Evolutionary conservation across 2,329 filamentous ascomycete species (phyloP).

Genomic region (Nemania diffusa): DNA sequence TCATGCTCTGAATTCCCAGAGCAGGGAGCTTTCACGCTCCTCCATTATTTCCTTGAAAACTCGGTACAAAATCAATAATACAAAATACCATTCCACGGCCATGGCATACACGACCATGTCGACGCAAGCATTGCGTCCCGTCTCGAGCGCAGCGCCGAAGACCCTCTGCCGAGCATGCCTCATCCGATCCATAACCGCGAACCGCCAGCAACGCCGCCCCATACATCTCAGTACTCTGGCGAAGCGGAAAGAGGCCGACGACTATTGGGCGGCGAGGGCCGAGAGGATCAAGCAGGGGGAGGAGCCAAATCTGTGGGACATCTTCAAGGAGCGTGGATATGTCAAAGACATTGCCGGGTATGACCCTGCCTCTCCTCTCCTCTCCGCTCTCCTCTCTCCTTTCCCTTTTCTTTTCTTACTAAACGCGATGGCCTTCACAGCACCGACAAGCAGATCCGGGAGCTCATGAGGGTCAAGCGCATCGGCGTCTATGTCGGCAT

Average conservation of each 20-base stretch:
- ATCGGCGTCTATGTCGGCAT: slow-evolving; percentile 83
- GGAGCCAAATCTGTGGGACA: slow-evolving; percentile 65
- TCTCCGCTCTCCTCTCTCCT: not conserved
- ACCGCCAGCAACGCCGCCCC: slow-evolving; percentile 46
- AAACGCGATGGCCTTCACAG: no score
- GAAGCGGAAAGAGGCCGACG: slow-evolving; percentile 56
- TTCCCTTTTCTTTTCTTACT: no score
- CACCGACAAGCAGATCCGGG: slow-evolving; percentile 61
- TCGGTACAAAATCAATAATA: no score
- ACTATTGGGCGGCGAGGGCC: slow-evolving; percentile 61
- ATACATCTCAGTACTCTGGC: slow-evolving; percentile 56
- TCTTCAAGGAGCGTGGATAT: slow-evolving; percentile 77
- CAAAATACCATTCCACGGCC: no score
- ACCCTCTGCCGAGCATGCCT: slow-evolving; percentile 46
- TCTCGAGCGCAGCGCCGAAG: slow-evolving; percentile 27
- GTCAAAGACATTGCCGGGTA: slow-evolving; percentile 81
- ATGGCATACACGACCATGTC: slow-evolving; percentile 36
- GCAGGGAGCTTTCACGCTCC: slow-evolving; percentile 27
- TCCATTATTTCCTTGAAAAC: not conserved
- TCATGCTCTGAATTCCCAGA: slow-evolving; percentile 21
- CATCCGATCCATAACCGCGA: slow-evolving; percentile 33
- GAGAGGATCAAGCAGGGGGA: slow-evolving; percentile 61
- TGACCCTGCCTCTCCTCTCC: slow-evolving; percentile 37
- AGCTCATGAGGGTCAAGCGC: slow-evolving; percentile 71
- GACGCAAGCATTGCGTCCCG: slow-evolving; percentile 20